These are phyloP conservation scores for Hemerocallis citrina DNA, from an alignment of 106 monocot species.

Conservation along the genomic window DNA sequence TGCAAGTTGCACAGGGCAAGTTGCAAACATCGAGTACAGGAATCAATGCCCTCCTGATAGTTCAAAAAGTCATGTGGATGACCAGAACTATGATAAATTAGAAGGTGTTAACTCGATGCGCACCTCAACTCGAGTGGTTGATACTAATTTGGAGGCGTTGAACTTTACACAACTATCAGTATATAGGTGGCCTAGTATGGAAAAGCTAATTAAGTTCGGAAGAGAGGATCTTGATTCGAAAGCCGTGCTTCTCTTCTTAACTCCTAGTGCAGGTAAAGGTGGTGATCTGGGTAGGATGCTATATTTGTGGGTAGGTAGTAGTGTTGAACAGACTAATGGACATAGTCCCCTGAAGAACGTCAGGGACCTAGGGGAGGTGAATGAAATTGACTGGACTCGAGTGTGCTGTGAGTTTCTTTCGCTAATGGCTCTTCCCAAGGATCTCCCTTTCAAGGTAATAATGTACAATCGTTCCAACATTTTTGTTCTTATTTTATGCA, in stretches of 20 bases:
- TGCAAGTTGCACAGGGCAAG: background rate
- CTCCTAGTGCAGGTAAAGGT: conserved; percentile 12
- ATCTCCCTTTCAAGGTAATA: conserved; percentile 55
- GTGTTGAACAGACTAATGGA: conserved; percentile 14
- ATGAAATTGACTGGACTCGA: conserved; percentile 44
- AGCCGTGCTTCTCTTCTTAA: conserved; percentile 43
- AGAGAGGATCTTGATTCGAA: conserved; percentile 47
- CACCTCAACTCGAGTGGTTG: conserved; percentile 3
- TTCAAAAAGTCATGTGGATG: conserved; percentile 4
- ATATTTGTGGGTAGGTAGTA: conserved; percentile 59
- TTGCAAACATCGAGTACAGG: background rate
- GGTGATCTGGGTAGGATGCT: conserved; percentile 15
- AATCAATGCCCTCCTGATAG: conserved; percentile 5
- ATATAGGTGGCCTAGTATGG: conserved; percentile 50
- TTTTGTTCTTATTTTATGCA: background rate
- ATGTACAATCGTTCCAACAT: background rate
- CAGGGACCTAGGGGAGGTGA: conserved; percentile 11
- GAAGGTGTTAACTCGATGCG: background rate
- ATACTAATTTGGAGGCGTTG: conserved; percentile 1
- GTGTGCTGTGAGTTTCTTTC: conserved; percentile 56
- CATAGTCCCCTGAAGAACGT: conserved; percentile 4
- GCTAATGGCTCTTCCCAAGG: conserved; percentile 25
- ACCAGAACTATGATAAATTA: background rate
- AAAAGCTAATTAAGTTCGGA: conserved; percentile 30
- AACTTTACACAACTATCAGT: conserved; percentile 4